phyloP scores from a whole-genome alignment of 2,329 filamentous ascomycete species.

The Arthrobotrys conoides region DNA sequence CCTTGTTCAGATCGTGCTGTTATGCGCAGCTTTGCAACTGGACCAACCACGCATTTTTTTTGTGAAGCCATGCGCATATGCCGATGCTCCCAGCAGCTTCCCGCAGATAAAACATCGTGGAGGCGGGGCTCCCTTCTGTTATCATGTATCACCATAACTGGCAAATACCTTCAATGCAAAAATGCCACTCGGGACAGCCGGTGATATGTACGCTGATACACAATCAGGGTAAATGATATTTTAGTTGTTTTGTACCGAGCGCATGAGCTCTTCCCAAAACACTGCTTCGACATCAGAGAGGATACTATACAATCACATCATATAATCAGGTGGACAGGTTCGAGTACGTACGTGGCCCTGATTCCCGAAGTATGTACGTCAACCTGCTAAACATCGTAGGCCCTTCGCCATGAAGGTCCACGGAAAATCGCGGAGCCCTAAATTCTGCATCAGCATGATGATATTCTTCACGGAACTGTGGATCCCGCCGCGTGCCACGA shows the following conservation, averaged over 20 bases:
- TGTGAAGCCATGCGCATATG: background rate
- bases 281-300: background rate
- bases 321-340: background rate
- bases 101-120: background rate
- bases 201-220: background rate
- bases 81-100: background rate
- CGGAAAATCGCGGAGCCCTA: background rate
- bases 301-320: background rate
- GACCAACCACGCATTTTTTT: constrained; percentile 18
- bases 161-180: background rate
- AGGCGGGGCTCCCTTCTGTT: background rate
- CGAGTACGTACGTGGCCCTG: background rate
- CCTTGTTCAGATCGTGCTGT: constrained; percentile 30
- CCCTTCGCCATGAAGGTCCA: background rate
- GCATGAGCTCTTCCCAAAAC: constrained; percentile 2
- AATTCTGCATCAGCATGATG: background rate
- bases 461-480: background rate
- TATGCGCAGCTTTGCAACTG: constrained; percentile 1
- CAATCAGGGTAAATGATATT: background rate
- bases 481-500: background rate
- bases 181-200: background rate
- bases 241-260: background rate
- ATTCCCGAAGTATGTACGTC: background rate
- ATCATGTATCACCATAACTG: background rate
- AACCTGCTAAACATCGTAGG: background rate